Evolutionary conservation across 148 eudicot species (phyloP), one percentile per base, ranked within the genome.

Genomic region (Nepenthes gracilis): DNA sequence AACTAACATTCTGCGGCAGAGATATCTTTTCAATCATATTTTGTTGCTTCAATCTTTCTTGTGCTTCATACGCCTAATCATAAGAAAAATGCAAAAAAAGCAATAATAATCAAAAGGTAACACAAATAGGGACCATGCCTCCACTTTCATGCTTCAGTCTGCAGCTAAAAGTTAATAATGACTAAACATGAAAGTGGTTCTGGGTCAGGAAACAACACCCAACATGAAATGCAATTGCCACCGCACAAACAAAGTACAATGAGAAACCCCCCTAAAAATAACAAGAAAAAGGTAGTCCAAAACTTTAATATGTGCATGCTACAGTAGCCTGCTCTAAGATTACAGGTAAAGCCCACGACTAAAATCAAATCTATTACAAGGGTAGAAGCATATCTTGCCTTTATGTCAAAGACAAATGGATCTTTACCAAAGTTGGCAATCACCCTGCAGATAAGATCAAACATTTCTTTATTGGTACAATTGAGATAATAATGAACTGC

Each of bases 351-450:
- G 3, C 54, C 45, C 45, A 40, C 6, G 45, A 3, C 45, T 40
- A 4, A 40, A 4, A 40, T 40, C 6, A 40, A 23, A 23, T 23
- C 23, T 23, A 23, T 23, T 23, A 23, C 23, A 23, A 23, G 23
- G 23, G 23, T 23, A 23, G 23, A 23, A 64, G 54, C 58, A 66
- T 57, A 43, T 50, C 68, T 83, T 79, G 75, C 97, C 86, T 92
- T 79, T 36, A 88, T 68, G 74, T 92, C 88, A 62, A 92, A 92
- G 47, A 80, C 70, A 81, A 85, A 92, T 51, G 83, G 85, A 48
- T 80, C 88, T 64, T 88, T 75, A 60, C 97, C 97, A 66, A 92
- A 92, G 86, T 92, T 92, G 63, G 85, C 90, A n/a, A 75, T 70
- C 50, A 92, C 88, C 90, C 97, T 92, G 80, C 68, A 64, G 38